Conservation (phyloP, 2,329 filamentous ascomycete genomes). For the Scedosporium minutisporum region DNA sequence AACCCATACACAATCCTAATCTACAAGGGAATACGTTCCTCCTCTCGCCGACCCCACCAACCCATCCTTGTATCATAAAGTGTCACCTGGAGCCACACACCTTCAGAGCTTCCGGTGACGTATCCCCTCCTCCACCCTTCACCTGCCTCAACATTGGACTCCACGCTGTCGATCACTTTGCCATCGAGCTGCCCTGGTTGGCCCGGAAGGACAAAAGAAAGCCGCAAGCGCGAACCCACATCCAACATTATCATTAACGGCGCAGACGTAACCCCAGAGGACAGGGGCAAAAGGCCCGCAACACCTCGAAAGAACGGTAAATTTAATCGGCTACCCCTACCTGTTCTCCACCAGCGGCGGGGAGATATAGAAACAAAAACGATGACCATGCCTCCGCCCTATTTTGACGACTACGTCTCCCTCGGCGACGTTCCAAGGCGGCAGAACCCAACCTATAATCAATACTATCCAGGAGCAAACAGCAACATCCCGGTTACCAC, state of each 20-base stretch:
- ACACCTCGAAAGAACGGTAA: neutral
- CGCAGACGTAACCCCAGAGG: neutral
- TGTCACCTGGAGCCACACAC: neutral
- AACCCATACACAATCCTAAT: neutral
- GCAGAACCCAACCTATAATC: neutral
- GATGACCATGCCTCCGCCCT: conserved; percentile 1
- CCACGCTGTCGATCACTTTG: neutral
- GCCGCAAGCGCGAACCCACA: neutral
- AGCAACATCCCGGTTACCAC: neutral
- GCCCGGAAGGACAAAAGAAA: neutral
- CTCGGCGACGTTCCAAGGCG: neutral
- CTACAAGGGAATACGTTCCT: neutral
- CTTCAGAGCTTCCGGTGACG: neutral
- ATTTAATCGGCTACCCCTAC: neutral
- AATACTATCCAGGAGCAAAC: neutral
- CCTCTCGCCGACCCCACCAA: neutral
- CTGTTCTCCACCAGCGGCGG: neutral
- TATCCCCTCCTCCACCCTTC: neutral
- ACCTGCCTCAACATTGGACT: neutral
- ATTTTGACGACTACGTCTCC: neutral
- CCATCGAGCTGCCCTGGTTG: neutral
- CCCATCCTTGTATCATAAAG: neutral
- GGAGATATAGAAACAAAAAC: neutral
- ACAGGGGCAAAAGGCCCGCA: neutral
- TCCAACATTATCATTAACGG: neutral